Evolutionary conservation across 306 rosid species (phyloP).

Genomic region (Trichosanthes truncata): DNA sequence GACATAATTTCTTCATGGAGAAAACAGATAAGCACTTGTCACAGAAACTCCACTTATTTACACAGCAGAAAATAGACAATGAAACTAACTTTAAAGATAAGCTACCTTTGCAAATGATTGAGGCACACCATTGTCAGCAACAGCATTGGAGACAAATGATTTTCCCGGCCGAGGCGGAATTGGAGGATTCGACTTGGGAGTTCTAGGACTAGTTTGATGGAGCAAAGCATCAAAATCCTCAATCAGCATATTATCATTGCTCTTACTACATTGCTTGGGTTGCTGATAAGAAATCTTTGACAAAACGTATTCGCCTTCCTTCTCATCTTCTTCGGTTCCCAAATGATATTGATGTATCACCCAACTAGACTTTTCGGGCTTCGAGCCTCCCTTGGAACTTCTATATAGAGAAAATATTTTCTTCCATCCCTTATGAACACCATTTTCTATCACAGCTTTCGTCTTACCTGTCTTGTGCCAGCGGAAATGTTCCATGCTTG

Average conservation of each 20-base stretch:
- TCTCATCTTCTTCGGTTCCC: slow-evolving; percentile 66
- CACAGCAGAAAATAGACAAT: not conserved
- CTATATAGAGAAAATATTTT: slow-evolving; percentile 78
- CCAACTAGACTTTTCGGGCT: slow-evolving; percentile 60
- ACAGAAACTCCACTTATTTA: not conserved
- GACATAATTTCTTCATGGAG: not conserved
- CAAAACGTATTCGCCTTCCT: slow-evolving; percentile 69
- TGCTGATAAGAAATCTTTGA: slow-evolving; percentile 60
- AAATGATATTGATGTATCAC: slow-evolving; percentile 90
- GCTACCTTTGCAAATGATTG: slow-evolving; percentile 35
- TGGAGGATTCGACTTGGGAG: slow-evolving; percentile 61
- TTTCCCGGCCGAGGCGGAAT: slow-evolving; percentile 48
- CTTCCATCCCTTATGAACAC: slow-evolving; percentile 55
- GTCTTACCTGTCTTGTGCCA: slow-evolving; percentile 61
- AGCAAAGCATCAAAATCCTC: slow-evolving; percentile 30
- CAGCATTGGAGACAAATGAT: slow-evolving; percentile 20
- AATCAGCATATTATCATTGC: slow-evolving; percentile 24
- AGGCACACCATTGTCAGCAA: slow-evolving; percentile 20
- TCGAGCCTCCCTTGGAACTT: slow-evolving; percentile 50
- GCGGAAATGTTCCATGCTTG: slow-evolving; percentile 28
- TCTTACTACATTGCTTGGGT: slow-evolving; percentile 39
- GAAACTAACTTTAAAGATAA: not conserved
- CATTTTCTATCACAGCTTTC: slow-evolving; percentile 27
- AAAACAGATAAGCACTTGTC: not conserved
- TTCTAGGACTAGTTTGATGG: slow-evolving; percentile 50